Base-by-base conservation (phyloP, 228 moss, liverwort and hornwort genomes). In the Sphagnum fallax region DNA sequence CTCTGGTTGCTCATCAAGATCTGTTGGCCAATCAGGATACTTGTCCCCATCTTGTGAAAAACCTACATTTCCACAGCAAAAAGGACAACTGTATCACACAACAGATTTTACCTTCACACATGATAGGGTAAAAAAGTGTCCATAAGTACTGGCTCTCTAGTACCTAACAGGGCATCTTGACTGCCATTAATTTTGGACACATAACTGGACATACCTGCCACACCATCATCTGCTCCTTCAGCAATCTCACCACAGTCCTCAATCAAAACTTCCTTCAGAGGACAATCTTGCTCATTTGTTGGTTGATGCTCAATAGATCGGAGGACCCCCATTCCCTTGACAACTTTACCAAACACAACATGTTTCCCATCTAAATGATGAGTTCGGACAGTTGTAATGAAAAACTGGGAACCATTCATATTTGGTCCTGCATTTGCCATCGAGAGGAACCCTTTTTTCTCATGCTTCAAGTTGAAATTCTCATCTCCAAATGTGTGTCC, bases 241-340 rank as follows among this genome's bases (percentile, higher is more conserved):
- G 74, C 50, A 5, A 89, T 70, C 75, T 86, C 88, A 49, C 88
- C 88, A 50, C 83, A 89, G 48, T 86, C 88, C 61, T 75, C 83
- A 32, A 89, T 75, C 61, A 80, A 75, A 64, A 89, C 82, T 53
- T 89, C 88, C 47, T 78, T 65, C 15, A 73, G 64, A 6, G 88
- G 88, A 32, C 75, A 72, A 62, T 72, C 48, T 55, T 75, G 67
- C 62, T 78, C 78, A 65, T 86, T 79, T 5, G 80, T 79, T 48
- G 72, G 69, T 70, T 82, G 85, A 69, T 86, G 83, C 75, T 89
- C 88, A 63, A 86, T 86, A 49, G 85, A 82, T 50, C 86, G 85
- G 63, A 89, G 79, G 18, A 89, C 73, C 60, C 88, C 88, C 88
- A 89, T 89, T 52, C 88, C 88, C 75, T 89, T 89, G 64, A 89